Base-by-base conservation (phyloP, 2,329 filamentous ascomycete genomes). In the Aureobasidium melanogenum region DNA sequence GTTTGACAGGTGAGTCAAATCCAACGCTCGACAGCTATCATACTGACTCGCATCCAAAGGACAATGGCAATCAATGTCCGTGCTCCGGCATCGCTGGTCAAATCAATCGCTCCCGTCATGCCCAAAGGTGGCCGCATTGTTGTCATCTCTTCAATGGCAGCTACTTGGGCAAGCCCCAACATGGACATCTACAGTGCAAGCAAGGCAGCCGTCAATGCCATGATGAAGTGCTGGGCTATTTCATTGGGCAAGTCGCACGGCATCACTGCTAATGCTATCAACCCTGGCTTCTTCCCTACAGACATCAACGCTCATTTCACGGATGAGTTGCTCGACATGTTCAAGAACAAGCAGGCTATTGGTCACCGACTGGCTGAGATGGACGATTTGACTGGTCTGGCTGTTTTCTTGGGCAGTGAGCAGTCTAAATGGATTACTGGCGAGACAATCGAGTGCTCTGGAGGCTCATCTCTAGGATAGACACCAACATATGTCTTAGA, bases 91-190 rank as follows among this genome's bases (percentile, higher is more conserved):
- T 71, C 74, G 12, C 66, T 75, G 5, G 73, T 70, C 0, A 63
- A 75, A 38, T 68, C 69, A 0, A 67, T 69, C 1, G 50, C 71
- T 1, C 71, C 71, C 0, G 63, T 74, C 38, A 63, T 75, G 5
- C 61, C 68, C 0, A 38, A 5, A 44, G 69, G 70, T 65, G 82
- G 74, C 62, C 80, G 78, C 60, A 77, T 85, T 65, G 75, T 85
- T 68, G 83, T 80, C 70, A 72, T 84, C 57, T 82, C 80, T 6
- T 82, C 79, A 62, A 80, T 83, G 30, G 80, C 78, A 30, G 79
- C 80, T n/a, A 76, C 77, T 26, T 75, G 78, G 60, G 82, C 82
- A 17, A 80, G 83, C 69, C 73, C 79, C 43, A 77, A 75, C n/a
- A 80, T 83, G 72, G 76, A 77, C 39, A 77, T 85, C 55, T 84